phyloP scores from a whole-genome alignment of 2,329 filamentous ascomycete genomes.

The Leptographium wingfieldii region DNA sequence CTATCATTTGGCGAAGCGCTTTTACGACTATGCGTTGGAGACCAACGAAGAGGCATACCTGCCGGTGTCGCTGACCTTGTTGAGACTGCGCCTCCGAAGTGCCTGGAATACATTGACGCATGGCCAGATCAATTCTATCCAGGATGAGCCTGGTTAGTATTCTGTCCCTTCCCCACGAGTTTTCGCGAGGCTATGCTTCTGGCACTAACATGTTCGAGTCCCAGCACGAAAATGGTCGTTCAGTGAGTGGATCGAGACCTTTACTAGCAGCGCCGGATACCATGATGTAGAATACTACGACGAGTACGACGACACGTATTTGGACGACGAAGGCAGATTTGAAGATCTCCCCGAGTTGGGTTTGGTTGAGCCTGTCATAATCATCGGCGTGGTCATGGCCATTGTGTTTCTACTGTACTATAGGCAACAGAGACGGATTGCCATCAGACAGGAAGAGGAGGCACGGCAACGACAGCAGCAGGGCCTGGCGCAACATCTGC shows the following conservation, averaged over 20 bases:
- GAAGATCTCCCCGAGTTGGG: conserved; percentile 60
- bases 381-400: conserved; percentile 62
- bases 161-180: background rate
- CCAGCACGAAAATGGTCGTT: conserved; percentile 63
- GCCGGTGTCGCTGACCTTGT: conserved; percentile 75
- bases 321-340: conserved; percentile 39
- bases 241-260: conserved; percentile 76
- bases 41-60: conserved; percentile 90
- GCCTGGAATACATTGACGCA: conserved; percentile 91
- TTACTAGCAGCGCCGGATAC: conserved; percentile 52
- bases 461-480: conserved; percentile 19
- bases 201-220: conserved; percentile 33
- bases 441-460: conserved; percentile 29
- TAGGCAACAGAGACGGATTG: conserved; percentile 55
- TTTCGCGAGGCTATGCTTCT: background rate
- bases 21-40: conserved; percentile 84
- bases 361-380: conserved; percentile 66
- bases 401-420: conserved; percentile 74
- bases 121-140: conserved; percentile 84
- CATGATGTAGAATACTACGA: conserved; percentile 51
- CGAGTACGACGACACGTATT: conserved; percentile 36
- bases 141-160: conserved; percentile 70
- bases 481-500: conserved; percentile 9
- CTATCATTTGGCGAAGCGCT: conserved; percentile 91
- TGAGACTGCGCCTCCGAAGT: conserved; percentile 73